These are phyloP conservation scores for Conticribra guillardii DNA, from an alignment of 108 stramenopile genomes.

Conservation along the genomic window DNA sequence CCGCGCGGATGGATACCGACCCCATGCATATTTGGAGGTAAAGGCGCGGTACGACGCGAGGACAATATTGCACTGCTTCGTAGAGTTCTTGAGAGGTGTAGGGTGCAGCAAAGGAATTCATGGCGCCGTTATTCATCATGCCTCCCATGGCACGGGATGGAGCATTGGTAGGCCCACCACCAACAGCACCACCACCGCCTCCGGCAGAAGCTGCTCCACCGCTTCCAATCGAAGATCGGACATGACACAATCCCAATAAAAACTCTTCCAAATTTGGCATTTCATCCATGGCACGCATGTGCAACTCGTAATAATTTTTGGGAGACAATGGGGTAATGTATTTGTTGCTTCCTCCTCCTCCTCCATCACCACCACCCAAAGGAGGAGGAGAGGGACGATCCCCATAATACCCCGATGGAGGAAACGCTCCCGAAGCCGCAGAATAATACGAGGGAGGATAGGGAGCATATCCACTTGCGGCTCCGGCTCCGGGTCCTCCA, in stretches of 20 bases:
- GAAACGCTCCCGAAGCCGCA: conserved; percentile 32
- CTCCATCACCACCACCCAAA: conserved; percentile 28
- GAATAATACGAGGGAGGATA: conserved; percentile 38
- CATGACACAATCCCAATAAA: conserved; percentile 64
- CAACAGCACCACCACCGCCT: neutral
- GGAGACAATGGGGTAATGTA: conserved; percentile 82
- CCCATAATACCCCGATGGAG: conserved; percentile 40
- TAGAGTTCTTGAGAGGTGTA: conserved; percentile 90
- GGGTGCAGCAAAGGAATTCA: neutral
- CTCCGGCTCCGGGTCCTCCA: neutral
- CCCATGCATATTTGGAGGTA: conserved; percentile 98
- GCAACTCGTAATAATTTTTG: conserved; percentile 98
- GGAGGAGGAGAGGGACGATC: conserved; percentile 41
- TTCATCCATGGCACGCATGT: conserved; percentile 95
- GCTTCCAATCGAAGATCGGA: neutral
- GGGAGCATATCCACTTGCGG: conserved; percentile 5
- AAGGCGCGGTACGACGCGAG: conserved; percentile 93
- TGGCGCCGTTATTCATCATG: conserved; percentile 9
- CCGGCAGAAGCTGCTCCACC: neutral
- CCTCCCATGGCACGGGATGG: neutral
- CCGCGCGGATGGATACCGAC: conserved; percentile 89
- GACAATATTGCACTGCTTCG: conserved; percentile 93
- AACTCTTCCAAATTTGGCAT: conserved; percentile 94
- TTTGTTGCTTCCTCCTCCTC: conserved; percentile 37
- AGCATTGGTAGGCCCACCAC: conserved; percentile 27